A percentile compares a stretch with the other conserved stretches of the same genome.
These are phyloP conservation scores for Aureobasidium subglaciale DNA, from an alignment of 2,329 filamentous ascomycete genomes.

Conservation along the genomic window DNA sequence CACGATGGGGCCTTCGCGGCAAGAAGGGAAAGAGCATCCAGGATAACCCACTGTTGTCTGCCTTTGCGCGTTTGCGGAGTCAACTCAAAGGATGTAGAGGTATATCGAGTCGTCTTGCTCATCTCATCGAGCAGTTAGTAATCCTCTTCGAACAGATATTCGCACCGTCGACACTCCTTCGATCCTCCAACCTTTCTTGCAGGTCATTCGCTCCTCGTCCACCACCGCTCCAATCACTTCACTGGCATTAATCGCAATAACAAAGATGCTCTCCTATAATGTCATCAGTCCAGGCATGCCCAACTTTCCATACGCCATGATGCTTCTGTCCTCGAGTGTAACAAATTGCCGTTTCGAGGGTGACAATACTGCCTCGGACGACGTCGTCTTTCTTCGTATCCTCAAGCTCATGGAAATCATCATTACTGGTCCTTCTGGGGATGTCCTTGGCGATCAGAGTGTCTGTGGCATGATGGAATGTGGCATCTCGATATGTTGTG, in stretches of 20 bases:
- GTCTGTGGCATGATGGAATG: constrained; percentile 99
- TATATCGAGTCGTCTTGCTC: constrained; percentile 31
- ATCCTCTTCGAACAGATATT: constrained; percentile 58
- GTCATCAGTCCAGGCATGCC: constrained; percentile 79
- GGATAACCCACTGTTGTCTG: constrained; percentile 92
- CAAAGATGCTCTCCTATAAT: constrained; percentile 94
- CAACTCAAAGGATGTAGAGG: constrained; percentile 82
- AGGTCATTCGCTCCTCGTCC: constrained; percentile 92
- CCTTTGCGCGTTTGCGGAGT: constrained; percentile 81
- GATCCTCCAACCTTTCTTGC: constrained; percentile 85
- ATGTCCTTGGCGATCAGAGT: constrained; percentile 93
- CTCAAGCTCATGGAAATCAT: constrained; percentile 97
- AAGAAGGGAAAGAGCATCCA: constrained; percentile 97
- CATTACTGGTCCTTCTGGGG: constrained; percentile 86
- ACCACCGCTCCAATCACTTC: constrained; percentile 96
- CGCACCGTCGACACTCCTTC: constrained; percentile 80
- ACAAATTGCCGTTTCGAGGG: constrained; percentile 98
- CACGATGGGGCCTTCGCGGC: constrained; percentile 85
- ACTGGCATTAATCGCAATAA: constrained; percentile 83
- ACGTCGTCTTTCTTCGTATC: constrained; percentile 90
- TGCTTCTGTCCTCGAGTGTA: constrained; percentile 85
- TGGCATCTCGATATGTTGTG: constrained; percentile 93
- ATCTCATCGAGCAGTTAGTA: not conserved
- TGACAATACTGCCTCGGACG: constrained; percentile 87
- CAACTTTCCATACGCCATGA: constrained; percentile 86